Evolutionary conservation across 768 basidiomycete genomes (phyloP).

Genomic region (Mycena vulgaris): DNA sequence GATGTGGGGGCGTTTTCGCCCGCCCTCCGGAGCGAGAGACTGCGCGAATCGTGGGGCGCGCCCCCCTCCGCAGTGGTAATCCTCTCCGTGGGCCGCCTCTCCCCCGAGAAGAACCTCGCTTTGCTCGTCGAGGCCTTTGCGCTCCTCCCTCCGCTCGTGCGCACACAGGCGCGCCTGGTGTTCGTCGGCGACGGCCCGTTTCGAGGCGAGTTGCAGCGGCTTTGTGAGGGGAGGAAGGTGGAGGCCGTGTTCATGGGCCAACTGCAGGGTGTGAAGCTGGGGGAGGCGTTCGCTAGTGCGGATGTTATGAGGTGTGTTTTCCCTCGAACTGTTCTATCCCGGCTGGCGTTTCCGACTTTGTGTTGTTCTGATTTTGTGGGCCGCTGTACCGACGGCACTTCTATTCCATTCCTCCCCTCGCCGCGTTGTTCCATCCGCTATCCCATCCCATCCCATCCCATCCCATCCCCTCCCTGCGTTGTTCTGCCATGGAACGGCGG

Average conservation of each 20-base stretch:
- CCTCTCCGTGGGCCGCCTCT: constrained; percentile 31
- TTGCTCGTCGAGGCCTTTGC: constrained; percentile 14
- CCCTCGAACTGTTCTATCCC: too few relatives aligned
- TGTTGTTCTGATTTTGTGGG: too few relatives aligned
- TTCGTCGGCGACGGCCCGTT: constrained; percentile 24
- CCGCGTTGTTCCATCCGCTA: too few relatives aligned
- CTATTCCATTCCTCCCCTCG: too few relatives aligned
- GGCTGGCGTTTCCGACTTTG: too few relatives aligned
- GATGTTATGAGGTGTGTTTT: constrained; percentile 24
- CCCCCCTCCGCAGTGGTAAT: not conserved
- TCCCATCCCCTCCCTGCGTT: too few relatives aligned
- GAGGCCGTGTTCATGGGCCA: constrained; percentile 28
- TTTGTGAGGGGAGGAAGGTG: not conserved
- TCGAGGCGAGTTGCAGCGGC: not conserved
- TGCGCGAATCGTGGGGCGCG: constrained; percentile 13
- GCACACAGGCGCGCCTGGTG: not conserved
- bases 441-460: too few relatives aligned
- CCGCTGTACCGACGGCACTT: too few relatives aligned
- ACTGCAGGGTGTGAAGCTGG: constrained; percentile 12
- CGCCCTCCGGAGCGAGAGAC: not conserved
- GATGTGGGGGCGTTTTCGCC: constrained; percentile 11
- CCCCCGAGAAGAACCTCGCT: constrained; percentile 33
- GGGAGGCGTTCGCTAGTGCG: constrained; percentile 31
- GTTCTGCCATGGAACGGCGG: too few relatives aligned
- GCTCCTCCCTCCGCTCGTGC: not conserved